These are phyloP conservation scores for Trametes meyenii DNA, from an alignment of 768 basidiomycete genomes.

Conservation along the genomic window DNA sequence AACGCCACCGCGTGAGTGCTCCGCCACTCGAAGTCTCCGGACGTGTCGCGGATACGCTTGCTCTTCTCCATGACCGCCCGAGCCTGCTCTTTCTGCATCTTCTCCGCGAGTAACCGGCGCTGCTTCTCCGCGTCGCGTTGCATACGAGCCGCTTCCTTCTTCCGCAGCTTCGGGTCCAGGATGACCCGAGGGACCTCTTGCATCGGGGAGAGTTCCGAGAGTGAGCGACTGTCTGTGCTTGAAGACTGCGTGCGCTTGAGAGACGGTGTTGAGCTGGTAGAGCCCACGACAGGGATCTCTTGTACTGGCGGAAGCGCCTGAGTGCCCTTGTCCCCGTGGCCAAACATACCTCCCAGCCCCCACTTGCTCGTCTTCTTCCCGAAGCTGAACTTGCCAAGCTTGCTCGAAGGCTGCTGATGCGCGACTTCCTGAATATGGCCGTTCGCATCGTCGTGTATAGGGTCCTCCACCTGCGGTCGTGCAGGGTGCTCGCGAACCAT, in stretches of 20 bases:
- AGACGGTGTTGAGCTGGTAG: conserved; percentile 58
- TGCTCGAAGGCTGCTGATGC: conserved; percentile 40
- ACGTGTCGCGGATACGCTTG: conserved; percentile 64
- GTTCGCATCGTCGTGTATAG: conserved; percentile 39
- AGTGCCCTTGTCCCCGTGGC: conserved; percentile 59
- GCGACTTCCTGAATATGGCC: conserved; percentile 19
- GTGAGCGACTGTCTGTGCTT: conserved; percentile 71
- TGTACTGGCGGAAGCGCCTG: conserved; percentile 70
- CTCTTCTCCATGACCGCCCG: conserved; percentile 93
- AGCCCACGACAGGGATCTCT: conserved; percentile 55
- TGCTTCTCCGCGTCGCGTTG: conserved; percentile 84
- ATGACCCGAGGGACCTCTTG: conserved; percentile 39
- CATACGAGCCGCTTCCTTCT: conserved; percentile 80
- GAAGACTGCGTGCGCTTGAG: conserved; percentile 81
- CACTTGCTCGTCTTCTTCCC: conserved; percentile 72
- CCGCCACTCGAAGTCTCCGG: conserved; percentile 37
- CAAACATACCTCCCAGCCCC: conserved; percentile 67
- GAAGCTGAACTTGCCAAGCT: conserved; percentile 60
- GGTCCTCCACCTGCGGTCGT: conserved; percentile 45
- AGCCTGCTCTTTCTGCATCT: conserved; percentile 82
- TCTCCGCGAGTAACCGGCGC: conserved; percentile 73
- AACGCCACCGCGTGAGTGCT: conserved; percentile 19
- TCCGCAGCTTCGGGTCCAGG: conserved; percentile 69
- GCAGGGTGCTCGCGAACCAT: conserved; percentile 55
- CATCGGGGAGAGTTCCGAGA: conserved; percentile 55